These are phyloP conservation scores for Candida ficus DNA, from an alignment of 805 yeast genomes.

Conservation along the genomic window DNA sequence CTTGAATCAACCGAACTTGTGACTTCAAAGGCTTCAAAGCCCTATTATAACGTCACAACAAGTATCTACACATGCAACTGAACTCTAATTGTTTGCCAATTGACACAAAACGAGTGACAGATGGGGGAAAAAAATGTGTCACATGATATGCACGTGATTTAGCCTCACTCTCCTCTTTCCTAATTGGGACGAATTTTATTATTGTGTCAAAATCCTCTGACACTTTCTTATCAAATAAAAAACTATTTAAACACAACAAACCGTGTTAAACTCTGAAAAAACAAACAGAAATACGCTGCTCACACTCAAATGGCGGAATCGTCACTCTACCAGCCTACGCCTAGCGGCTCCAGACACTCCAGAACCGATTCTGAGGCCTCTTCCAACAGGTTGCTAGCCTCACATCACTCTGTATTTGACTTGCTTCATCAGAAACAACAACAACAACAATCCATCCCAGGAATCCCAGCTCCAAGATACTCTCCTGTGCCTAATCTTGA, in stretches of 20 bases:
- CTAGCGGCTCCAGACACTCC: constrained; percentile 5
- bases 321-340: constrained; percentile 16
- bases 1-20: no score
- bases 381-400: constrained; percentile 17
- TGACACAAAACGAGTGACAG: no score
- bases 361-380: not conserved
- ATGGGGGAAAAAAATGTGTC: no score
- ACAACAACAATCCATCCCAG: not conserved
- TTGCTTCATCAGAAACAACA: constrained; percentile 14
- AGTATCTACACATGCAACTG: no score
- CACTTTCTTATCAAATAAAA: not conserved
- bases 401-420: constrained; percentile 24
- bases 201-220: constrained; percentile 1
- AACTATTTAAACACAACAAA: no score
- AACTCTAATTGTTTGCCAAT: no score
- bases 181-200: not conserved
- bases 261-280: no score
- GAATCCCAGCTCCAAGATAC: constrained; percentile 1
- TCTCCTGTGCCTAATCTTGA: constrained; percentile 3
- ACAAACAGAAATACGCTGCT: no score
- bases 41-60: no score
- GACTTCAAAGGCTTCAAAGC: no score
- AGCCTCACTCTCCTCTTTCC: not conserved
- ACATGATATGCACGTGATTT: not conserved
- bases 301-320: not conserved